Conservation (phyloP, 768 basidiomycete genomes). For the Tricholoma matsutake region DNA sequence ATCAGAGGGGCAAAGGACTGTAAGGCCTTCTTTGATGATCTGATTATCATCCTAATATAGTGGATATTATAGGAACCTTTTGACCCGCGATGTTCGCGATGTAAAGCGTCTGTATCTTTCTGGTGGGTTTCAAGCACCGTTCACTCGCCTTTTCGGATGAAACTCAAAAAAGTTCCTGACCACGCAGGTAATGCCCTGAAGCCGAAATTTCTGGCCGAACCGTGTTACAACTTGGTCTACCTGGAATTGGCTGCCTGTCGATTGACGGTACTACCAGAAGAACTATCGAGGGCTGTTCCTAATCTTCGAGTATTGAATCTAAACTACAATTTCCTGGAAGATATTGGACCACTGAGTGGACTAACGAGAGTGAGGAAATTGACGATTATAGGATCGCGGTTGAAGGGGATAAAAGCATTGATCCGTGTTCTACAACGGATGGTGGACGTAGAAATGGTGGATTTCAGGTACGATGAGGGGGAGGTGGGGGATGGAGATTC, state of each 20-base stretch:
- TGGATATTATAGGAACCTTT: constrained; percentile 34
- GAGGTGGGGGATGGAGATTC: no score
- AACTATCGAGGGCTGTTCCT: constrained; percentile 64
- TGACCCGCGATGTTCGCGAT: constrained; percentile 78
- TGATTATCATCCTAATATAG: constrained; percentile 16
- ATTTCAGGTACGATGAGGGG: constrained; percentile 62
- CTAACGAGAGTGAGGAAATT: constrained; percentile 77
- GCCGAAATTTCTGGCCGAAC: constrained; percentile 58
- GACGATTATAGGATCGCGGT: constrained; percentile 79
- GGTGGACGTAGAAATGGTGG: constrained; percentile 82
- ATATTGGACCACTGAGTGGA: constrained; percentile 62
- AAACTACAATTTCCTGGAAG: constrained; percentile 95
- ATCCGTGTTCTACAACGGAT: constrained; percentile 70
- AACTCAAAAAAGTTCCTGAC: no score
- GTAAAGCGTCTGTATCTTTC: constrained; percentile 94
- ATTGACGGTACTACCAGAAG: constrained; percentile 67
- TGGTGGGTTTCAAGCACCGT: constrained; percentile 48
- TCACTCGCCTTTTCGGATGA: neutral
- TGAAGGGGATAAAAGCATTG: constrained; percentile 72
- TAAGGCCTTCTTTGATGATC: constrained; percentile 43
- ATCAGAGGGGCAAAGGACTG: constrained; percentile 77
- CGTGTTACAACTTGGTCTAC: constrained; percentile 89
- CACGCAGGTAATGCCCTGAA: constrained; percentile 67
- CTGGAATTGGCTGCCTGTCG: constrained; percentile 89
- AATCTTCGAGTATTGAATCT: constrained; percentile 91